A percentile compares a stretch with the other conserved stretches of the same genome.
Conservation (phyloP, 208 protist genomes). For the Dictyostelium gargantuum region DNA sequence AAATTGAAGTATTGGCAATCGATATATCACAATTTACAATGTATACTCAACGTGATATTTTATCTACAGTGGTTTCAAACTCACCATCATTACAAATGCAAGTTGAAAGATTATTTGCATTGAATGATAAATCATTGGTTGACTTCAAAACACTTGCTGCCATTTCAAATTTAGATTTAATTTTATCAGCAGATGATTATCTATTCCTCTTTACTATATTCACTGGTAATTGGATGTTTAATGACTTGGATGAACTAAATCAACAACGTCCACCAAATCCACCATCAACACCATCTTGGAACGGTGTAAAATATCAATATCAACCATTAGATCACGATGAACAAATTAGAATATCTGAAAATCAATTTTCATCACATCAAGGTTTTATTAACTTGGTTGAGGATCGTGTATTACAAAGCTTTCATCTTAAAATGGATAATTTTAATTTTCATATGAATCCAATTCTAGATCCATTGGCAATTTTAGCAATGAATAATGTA, state of each 20-base stretch:
- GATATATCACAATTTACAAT: not conserved
- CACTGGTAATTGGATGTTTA: conserved; percentile 41
- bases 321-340: not conserved
- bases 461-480: not conserved
- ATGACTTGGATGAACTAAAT: not conserved
- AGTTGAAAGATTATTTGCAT: conserved; percentile 11
- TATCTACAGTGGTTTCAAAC: not conserved
- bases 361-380: not conserved
- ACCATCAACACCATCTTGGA: not conserved
- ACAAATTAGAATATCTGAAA: conserved; percentile 24
- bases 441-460: conserved; percentile 19
- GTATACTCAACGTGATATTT: not conserved
- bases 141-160: not conserved
- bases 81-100: not conserved
- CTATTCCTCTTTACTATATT: conserved; percentile 25
- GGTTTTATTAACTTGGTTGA: not conserved
- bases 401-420: not conserved
- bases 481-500: not conserved
- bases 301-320: not conserved
- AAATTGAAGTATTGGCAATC: not conserved
- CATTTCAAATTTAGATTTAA: not conserved
- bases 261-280: not conserved
- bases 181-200: conserved; percentile 16
- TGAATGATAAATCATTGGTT: not conserved
- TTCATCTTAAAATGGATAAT: not conserved